phyloP scores from a whole-genome alignment of 257 asterid species.

The Primulina eburnea region DNA sequence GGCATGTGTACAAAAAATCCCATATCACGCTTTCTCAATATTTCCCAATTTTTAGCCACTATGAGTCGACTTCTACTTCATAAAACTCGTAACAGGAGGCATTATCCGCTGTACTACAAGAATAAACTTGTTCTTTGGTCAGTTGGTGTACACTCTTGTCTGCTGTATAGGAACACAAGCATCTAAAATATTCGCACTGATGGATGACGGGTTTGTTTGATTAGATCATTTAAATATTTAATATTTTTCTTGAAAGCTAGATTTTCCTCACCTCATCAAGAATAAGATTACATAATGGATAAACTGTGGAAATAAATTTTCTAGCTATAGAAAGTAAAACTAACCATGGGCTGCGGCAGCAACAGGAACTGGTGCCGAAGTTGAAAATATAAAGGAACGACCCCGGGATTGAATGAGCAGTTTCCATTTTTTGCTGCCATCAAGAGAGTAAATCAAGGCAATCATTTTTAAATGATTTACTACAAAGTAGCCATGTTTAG shows the following conservation, averaged over 20 bases:
- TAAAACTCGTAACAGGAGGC: neutral
- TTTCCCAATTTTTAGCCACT: neutral
- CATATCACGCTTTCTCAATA: neutral
- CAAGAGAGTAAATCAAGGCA: constrained; percentile 23
- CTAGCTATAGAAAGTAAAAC: constrained; percentile 16
- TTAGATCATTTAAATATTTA: no score
- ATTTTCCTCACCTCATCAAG: neutral
- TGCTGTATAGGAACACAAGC: neutral
- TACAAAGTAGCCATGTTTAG: constrained; percentile 1
- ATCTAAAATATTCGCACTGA: neutral
- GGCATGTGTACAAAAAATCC: neutral
- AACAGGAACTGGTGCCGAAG: constrained; percentile 88
- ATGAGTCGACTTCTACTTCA: neutral
- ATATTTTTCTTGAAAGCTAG: neutral
- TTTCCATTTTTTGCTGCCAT: constrained; percentile 91
- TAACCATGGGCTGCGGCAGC: constrained; percentile 94
- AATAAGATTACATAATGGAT: neutral
- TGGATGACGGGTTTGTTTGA: no score
- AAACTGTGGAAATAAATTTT: constrained; percentile 17
- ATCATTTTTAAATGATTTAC: neutral
- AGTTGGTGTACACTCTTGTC: neutral
- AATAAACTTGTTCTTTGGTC: no score
- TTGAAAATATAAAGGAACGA: constrained; percentile 95
- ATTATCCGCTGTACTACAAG: neutral
- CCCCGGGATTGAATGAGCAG: constrained; percentile 92